phyloP scores from a whole-genome alignment of 2,329 filamentous ascomycete species.

The Ambrosiella xylebori region DNA sequence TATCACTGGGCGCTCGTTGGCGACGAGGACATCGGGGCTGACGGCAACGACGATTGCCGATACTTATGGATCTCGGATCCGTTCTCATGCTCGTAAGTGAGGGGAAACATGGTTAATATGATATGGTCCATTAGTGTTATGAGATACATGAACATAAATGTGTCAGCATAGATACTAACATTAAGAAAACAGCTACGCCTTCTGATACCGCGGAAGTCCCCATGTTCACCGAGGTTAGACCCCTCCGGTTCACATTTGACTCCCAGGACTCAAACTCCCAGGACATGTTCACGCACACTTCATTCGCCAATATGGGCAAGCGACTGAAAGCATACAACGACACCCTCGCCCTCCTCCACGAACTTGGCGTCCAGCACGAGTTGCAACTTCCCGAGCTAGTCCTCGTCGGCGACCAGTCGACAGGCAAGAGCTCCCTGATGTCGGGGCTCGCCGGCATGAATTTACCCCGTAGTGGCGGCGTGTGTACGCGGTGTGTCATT shows the following conservation, averaged over 20 bases:
- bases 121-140: too few species aligned
- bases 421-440: constrained; percentile 59
- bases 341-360: constrained; percentile 48
- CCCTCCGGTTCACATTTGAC: background rate
- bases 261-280: background rate
- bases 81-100: constrained; percentile 3
- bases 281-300: constrained; percentile 27
- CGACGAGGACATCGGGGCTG: background rate
- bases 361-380: constrained; percentile 54
- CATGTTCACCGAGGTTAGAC: constrained; percentile 4
- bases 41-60: background rate
- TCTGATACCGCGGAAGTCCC: constrained; percentile 18
- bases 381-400: constrained; percentile 63
- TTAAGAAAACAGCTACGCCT: constrained; percentile 19
- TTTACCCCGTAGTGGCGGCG: constrained; percentile 51
- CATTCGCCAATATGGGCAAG: constrained; percentile 38
- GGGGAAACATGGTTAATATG: background rate
- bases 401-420: constrained; percentile 69
- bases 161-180: background rate
- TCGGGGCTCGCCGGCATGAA: constrained; percentile 52
- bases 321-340: constrained; percentile 48
- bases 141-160: too few species aligned
- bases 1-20: constrained; percentile 1
- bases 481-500: constrained; percentile 66
- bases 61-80: constrained; percentile 1